These are phyloP conservation scores for Blastobotrys arbuscula DNA, from an alignment of 1,139 yeast species.

Conservation along the genomic window DNA sequence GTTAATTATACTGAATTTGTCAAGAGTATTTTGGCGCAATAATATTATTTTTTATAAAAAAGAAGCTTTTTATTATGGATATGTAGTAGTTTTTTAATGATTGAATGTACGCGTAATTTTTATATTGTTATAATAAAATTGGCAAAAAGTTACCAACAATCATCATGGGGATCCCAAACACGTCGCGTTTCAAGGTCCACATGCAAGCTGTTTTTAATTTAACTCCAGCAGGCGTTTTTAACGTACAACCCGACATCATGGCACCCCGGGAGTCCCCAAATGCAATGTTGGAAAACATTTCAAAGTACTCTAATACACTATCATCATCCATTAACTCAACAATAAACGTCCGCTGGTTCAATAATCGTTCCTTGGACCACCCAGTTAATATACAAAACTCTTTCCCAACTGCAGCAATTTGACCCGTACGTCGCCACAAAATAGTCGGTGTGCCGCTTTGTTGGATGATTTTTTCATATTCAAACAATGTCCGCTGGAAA, in stretches of 20 bases:
- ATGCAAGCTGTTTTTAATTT: conserved; percentile 65
- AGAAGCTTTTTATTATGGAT: too few relatives aligned
- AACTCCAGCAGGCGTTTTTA: conserved; percentile 51
- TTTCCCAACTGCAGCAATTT: conserved; percentile 87
- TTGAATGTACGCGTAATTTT: not conserved
- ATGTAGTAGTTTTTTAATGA: not conserved
- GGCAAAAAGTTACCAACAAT: conserved; percentile 90
- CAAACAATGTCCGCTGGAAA: conserved; percentile 83
- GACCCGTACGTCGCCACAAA: conserved; percentile 94
- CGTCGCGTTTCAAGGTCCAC: conserved; percentile 87
- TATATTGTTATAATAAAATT: conserved; percentile 15
- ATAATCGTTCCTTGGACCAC: conserved; percentile 68
- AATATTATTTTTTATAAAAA: conserved; percentile 15
- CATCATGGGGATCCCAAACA: conserved; percentile 94
- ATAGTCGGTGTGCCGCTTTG: conserved; percentile 91
- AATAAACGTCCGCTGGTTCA: conserved; percentile 48
- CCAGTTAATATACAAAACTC: conserved; percentile 90
- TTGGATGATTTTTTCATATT: conserved; percentile 78
- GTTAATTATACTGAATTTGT: conserved; percentile 88
- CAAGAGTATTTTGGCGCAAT: conserved; percentile 87
- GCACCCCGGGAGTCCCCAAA: conserved; percentile 85
- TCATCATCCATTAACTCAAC: conserved; percentile 87
- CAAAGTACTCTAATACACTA: conserved; percentile 82
- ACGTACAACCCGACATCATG: conserved; percentile 77
- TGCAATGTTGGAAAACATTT: conserved; percentile 76